A percentile compares a stretch with the other conserved stretches of the same genome.
These are phyloP conservation scores for Suillus subluteus DNA, from an alignment of 768 basidiomycete species.

Conservation along the genomic window DNA sequence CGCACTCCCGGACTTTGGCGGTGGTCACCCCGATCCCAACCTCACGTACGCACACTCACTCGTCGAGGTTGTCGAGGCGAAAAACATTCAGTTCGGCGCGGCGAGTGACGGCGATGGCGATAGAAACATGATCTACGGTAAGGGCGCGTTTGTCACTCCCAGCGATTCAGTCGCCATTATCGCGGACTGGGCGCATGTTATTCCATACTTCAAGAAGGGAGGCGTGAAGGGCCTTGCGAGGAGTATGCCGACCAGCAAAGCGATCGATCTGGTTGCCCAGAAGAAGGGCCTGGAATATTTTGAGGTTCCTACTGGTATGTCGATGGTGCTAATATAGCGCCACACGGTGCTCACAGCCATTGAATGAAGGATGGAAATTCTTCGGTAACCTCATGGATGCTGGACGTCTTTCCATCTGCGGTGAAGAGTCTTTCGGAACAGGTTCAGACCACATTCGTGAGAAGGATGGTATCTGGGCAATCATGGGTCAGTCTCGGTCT, in stretches of 20 bases:
- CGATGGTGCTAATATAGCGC: neutral
- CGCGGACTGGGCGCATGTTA: constrained; percentile 91
- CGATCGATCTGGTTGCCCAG: constrained; percentile 95
- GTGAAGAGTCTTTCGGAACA: constrained; percentile 98
- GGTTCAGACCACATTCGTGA: constrained; percentile 99
- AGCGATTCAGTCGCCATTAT: constrained; percentile 98
- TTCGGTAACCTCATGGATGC: constrained; percentile 99
- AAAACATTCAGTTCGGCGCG: constrained; percentile 89
- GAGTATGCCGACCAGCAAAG: constrained; percentile 97
- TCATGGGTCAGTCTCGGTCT: constrained; percentile 68
- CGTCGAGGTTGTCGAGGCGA: constrained; percentile 88
- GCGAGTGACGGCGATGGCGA: constrained; percentile 98
- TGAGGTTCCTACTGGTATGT: constrained; percentile 92
- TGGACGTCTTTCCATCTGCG: constrained; percentile 95
- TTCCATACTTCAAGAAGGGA: constrained; percentile 87
- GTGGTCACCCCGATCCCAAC: constrained; percentile 98
- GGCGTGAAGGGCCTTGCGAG: constrained; percentile 96
- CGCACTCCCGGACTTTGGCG: constrained; percentile 94
- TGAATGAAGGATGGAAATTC: constrained; percentile 91
- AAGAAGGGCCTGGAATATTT: constrained; percentile 91
- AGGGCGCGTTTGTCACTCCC: constrained; percentile 97
- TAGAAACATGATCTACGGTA: constrained; percentile 99
- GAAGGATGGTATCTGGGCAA: constrained; percentile 99
- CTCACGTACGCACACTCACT: constrained; percentile 95
- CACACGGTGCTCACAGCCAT: constrained; percentile 8